Evolutionary conservation across 352 stramenopile species (phyloP), one percentile per base, ranked within the genome.

Genomic region (Pythium plurisporium): DNA sequence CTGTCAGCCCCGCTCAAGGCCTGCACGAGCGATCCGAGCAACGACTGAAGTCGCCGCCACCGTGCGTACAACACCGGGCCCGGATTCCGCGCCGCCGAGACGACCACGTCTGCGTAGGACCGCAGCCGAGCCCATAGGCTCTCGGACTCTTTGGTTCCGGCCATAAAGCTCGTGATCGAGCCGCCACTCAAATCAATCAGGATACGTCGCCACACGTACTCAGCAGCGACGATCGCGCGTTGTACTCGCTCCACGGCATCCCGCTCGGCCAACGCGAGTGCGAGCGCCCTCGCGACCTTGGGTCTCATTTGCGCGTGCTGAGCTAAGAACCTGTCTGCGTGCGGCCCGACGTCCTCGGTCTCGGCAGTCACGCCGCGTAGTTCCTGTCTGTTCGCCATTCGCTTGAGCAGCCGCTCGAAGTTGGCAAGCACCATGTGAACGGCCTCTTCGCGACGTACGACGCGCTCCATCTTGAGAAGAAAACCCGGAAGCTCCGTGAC

Each of bases 371-470:
- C 70, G 0, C 73, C 74, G 30, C 69, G 61, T 29, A 84, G 49
- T 34, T 84, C 74, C 27, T 82, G 74, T 31, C 67, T 74, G 50
- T 69, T 84, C 15, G 63, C 63, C 3, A 79, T 61, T 6, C 59
- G 67, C 34, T 69, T 75, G 2, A 84, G 44, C 12, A 82, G 27
- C 6, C 52, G 56, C 44, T 82, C 64, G 6, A 81, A 31, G 48
- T 79, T 84, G n/a, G 69, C 74, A 25, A 82, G 46, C 42, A 78
- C 69, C 47, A 79, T 59, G 17, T 67, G 27, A 0, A 77, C 34
- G 1, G 67, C 61, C 29, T 79, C 56, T 14, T 62, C 33, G 34
- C 67, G 57, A 5, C 69, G 71, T 27, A 77, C 60, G 0, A 67
- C 22, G 5, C 59, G 55, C 59, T 83, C 66, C 56, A 70, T 75